phyloP scores from a whole-genome alignment of 352 stramenopile species.

The Phytophthora agathidicida region DNA sequence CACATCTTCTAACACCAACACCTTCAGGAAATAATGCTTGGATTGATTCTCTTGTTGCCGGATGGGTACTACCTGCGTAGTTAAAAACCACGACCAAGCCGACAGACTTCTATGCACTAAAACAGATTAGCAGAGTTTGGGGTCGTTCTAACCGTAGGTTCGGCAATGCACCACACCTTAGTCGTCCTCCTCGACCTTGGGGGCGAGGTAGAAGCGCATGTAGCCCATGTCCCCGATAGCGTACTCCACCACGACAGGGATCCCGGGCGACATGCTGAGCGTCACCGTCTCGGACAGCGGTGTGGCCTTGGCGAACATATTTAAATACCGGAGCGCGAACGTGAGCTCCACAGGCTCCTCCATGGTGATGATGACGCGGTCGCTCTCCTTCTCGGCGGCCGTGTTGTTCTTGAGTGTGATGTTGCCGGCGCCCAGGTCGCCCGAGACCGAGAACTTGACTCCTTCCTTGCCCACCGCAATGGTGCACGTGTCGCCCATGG shows the following conservation, averaged over 20 bases:
- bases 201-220: slow-evolving; percentile 99
- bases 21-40: slow-evolving; percentile 12
- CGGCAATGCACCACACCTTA: slow-evolving; percentile 40
- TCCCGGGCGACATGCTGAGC: slow-evolving; percentile 97
- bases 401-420: slow-evolving; percentile 93
- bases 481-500: slow-evolving; percentile 98
- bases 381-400: slow-evolving; percentile 85
- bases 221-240: slow-evolving; percentile 97
- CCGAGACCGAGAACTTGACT: slow-evolving; percentile 97
- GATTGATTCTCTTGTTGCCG: slow-evolving; percentile 5
- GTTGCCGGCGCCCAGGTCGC: slow-evolving; percentile 97
- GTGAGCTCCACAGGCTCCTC: slow-evolving; percentile 98
- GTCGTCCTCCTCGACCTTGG: slow-evolving; percentile 99
- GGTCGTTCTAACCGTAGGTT: slow-evolving; percentile 2
- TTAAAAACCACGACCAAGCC: no score
- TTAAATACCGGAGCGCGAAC: slow-evolving; percentile 99
- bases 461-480: slow-evolving; percentile 97
- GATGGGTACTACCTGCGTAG: slow-evolving; percentile 10
- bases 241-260: slow-evolving; percentile 99
- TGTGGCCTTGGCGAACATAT: slow-evolving; percentile 99
- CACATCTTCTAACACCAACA: neutral
- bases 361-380: slow-evolving; percentile 98
- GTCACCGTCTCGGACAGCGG: slow-evolving; percentile 95
- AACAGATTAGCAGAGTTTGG: slow-evolving; percentile 14
- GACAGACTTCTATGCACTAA: slow-evolving; percentile 28